phyloP scores from a whole-genome alignment of 495 filamentous ascomycete genomes.

The Podospora tetraspora region DNA sequence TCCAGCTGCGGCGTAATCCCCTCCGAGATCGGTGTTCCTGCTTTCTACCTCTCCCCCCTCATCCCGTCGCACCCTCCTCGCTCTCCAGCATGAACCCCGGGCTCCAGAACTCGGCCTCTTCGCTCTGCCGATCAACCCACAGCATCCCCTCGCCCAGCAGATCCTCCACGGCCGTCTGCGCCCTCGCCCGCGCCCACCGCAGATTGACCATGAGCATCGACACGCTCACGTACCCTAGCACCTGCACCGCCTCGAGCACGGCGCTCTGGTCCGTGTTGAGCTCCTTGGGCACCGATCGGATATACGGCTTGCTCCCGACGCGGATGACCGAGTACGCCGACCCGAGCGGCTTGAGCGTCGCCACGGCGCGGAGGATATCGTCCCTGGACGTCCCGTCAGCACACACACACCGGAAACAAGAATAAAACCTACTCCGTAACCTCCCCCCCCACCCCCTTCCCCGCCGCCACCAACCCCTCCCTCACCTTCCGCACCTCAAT shows the following conservation, averaged over 20 bases:
- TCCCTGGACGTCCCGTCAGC: slow-evolving; percentile 50
- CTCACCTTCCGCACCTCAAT: slow-evolving; percentile 78
- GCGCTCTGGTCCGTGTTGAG: slow-evolving; percentile 90
- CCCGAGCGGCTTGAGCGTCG: slow-evolving; percentile 79
- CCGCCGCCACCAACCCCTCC: slow-evolving; percentile 62
- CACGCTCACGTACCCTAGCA: slow-evolving; percentile 82
- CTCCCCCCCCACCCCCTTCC: slow-evolving; percentile 69
- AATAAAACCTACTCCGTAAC: slow-evolving; percentile 57
- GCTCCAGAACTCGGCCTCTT: slow-evolving; percentile 94
- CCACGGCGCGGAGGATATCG: slow-evolving; percentile 85
- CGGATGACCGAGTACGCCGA: slow-evolving; percentile 77
- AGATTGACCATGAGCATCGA: slow-evolving; percentile 93
- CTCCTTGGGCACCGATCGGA: slow-evolving; percentile 92
- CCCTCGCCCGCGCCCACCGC: slow-evolving; percentile 75
- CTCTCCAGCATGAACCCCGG: slow-evolving; percentile 55
- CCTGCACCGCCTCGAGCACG: slow-evolving; percentile 78
- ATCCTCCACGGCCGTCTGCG: slow-evolving; percentile 85
- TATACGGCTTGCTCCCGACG: slow-evolving; percentile 79
- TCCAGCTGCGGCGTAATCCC: background rate
- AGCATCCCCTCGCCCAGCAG: slow-evolving; percentile 85
- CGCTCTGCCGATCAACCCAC: slow-evolving; percentile 84
- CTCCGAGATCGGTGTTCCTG: background rate
- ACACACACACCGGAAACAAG: too few relatives aligned
- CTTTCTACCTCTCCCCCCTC: background rate
- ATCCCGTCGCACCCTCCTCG: slow-evolving; percentile 14